Evolutionary conservation across 441 rosid species (phyloP), one percentile per base, ranked within the genome.

Genomic region (Corymbia citriodora): DNA sequence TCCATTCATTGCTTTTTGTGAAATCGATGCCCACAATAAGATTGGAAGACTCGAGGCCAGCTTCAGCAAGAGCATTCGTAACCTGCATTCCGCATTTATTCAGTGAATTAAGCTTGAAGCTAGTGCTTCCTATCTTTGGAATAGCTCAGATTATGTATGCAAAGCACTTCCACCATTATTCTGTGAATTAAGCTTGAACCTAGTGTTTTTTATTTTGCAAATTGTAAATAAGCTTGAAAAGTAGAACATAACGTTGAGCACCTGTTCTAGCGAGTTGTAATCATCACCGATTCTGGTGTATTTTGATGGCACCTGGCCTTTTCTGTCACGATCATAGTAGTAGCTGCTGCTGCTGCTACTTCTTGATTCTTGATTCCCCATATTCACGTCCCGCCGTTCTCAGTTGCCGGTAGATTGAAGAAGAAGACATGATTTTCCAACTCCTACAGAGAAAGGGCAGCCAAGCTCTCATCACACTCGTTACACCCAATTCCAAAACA

Each of bases 391-490:
- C n/a, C 53, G 9, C 52, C 85, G 23, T 14, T 79, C 85, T 79
- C 85, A 23, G 85, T 79, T 23, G 16, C n/a, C 52, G 10, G 99
- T 97, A 92, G 97, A 98, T 96, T 98, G 99, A 33, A 98, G 97
- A 89, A 98, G 93, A 74, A 97, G 99, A 89, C 99, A 98, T 61
- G 99, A 98, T 94, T 98, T 98, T 27, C 99, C 99, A 13, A 98
- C 99, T 87, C 99, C 99, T 98, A 91, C 57, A 87, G 74, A 25
- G 40, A 52, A 36, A 27, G 21, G 63, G 40, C 85, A 36, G 88
- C 17, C 68, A 19, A 45, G 7, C 85, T 87, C 88, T 36, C 27
- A 36, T 31, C 88, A 87, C 40, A 4, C 17, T 59, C 68, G 45
- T 53, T 48, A 36, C 88, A 19, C 45, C 52, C 52, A 45, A 79